Percentiles rank a stretch among this genome's conserved stretches.
phyloP scores from a whole-genome alignment of 257 asterid species.

The Solanum sparsipilum region DNA sequence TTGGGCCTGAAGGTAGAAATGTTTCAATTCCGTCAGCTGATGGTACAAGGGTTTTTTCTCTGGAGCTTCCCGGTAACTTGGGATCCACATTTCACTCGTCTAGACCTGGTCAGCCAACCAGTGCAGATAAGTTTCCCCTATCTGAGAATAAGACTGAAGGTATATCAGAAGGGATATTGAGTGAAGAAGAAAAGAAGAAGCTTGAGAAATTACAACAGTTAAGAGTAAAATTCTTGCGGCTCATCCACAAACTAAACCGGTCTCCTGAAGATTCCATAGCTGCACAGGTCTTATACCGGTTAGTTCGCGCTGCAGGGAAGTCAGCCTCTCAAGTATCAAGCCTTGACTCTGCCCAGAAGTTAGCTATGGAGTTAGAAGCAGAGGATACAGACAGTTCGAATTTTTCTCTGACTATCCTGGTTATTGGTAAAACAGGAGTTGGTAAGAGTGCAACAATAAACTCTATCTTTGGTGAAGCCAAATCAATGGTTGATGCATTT shows the following conservation, averaged over 20 bases:
- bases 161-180: constrained; percentile 15
- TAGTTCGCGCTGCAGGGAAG: constrained; percentile 27
- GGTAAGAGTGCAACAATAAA: constrained; percentile 94
- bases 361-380: constrained; percentile 33
- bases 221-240: constrained; percentile 34
- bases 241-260: constrained; percentile 32
- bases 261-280: constrained; percentile 38
- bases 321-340: constrained; percentile 11
- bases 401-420: constrained; percentile 40
- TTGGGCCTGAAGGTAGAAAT: constrained; percentile 9
- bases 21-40: constrained; percentile 14
- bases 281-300: constrained; percentile 30
- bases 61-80: constrained; percentile 3
- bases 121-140: not conserved
- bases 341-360: constrained; percentile 25
- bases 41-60: constrained; percentile 1
- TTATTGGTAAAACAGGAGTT: constrained; percentile 87
- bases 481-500: constrained; percentile 43
- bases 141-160: not conserved
- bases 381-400: constrained; percentile 14
- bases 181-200: constrained; percentile 26
- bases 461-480: constrained; percentile 57
- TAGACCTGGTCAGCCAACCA: constrained; percentile 12
- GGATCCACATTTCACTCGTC: constrained; percentile 13
- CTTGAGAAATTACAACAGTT: constrained; percentile 33